Conservation (phyloP, 441 rosid species). For the Aleurites moluccanus region DNA sequence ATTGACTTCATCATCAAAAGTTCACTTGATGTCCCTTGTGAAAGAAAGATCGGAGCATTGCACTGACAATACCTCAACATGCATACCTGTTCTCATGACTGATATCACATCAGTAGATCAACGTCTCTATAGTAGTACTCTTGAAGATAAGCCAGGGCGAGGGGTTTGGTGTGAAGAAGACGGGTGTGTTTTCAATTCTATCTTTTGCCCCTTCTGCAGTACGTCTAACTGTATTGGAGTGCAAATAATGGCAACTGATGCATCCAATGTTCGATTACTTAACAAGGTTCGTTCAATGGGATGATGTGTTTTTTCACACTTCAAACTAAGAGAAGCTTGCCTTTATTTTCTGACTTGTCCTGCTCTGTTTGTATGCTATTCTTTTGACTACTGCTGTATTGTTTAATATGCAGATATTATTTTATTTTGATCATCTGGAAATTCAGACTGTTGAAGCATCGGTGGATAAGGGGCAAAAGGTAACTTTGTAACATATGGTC, state of each 20-base stretch:
- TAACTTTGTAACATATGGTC: slow-evolving; percentile 20
- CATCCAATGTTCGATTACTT: slow-evolving; percentile 67
- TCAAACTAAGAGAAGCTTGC: not conserved
- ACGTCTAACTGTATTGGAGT: slow-evolving; percentile 67
- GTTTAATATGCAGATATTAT: slow-evolving; percentile 54
- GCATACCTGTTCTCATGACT: slow-evolving; percentile 56
- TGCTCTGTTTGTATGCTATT: slow-evolving; percentile 10
- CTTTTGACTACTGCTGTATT: slow-evolving; percentile 11
- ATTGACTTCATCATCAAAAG: slow-evolving; percentile 60
- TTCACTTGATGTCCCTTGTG: slow-evolving; percentile 52
- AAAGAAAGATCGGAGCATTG: slow-evolving; percentile 38
- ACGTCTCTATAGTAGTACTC: slow-evolving; percentile 40
- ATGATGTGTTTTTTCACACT: not conserved
- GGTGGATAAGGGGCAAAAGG: slow-evolving; percentile 38
- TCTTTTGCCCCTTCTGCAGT: slow-evolving; percentile 82
- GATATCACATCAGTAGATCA: slow-evolving; percentile 64
- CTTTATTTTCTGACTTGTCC: not conserved
- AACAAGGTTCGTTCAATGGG: slow-evolving; percentile 54
- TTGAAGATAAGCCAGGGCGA: slow-evolving; percentile 39
- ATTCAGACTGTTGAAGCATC: slow-evolving; percentile 36
- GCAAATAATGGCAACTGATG: slow-evolving; percentile 81
- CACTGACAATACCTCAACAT: slow-evolving; percentile 35
- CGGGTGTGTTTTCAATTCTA: slow-evolving; percentile 81
- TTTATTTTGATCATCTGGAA: slow-evolving; percentile 53
- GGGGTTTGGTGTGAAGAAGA: slow-evolving; percentile 86